These are phyloP conservation scores for Penicillium angulare DNA, from an alignment of 495 filamentous ascomycete species.

Conservation along the genomic window DNA sequence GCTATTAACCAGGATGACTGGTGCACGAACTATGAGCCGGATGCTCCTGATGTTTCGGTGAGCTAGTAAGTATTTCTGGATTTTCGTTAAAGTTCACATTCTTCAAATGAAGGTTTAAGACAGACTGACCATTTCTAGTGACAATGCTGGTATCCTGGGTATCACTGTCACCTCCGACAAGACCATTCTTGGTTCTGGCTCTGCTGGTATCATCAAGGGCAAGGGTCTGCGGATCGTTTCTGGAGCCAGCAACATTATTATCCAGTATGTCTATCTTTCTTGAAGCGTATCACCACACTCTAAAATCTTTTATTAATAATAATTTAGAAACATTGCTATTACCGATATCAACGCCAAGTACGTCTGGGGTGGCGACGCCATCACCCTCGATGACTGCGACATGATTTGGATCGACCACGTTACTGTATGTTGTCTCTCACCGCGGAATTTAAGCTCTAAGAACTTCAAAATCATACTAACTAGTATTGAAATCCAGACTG, in stretches of 20 bases:
- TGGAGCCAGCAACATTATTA: conserved; percentile 46
- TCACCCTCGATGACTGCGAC: conserved; percentile 42
- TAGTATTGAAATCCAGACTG: conserved; percentile 26
- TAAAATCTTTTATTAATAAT: neutral
- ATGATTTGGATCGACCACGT: conserved; percentile 52
- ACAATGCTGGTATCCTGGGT: conserved; percentile 43
- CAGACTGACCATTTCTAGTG: conserved; percentile 15
- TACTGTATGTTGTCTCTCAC: conserved; percentile 16
- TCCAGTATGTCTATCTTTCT: conserved; percentile 30
- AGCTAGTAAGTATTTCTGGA: conserved; percentile 26
- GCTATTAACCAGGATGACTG: conserved; percentile 54
- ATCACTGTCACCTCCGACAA: conserved; percentile 48
- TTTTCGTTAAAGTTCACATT: neutral
- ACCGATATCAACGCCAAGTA: conserved; percentile 50
- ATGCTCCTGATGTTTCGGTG: conserved; percentile 35
- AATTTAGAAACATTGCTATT: conserved; percentile 41
- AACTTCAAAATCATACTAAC: too few relatives aligned
- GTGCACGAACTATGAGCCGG: conserved; percentile 43
- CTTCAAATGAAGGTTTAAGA: too few relatives aligned
- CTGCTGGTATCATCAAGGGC: conserved; percentile 39
- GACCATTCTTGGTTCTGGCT: conserved; percentile 40
- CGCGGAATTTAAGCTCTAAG: neutral
- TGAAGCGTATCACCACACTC: neutral
- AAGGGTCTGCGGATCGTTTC: conserved; percentile 45
- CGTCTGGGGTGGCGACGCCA: conserved; percentile 51